A percentile compares a stretch with the other conserved stretches of the same genome.
Evolutionary conservation across 495 filamentous ascomycete species (phyloP).

Genomic region (Xylaria nigripes): DNA sequence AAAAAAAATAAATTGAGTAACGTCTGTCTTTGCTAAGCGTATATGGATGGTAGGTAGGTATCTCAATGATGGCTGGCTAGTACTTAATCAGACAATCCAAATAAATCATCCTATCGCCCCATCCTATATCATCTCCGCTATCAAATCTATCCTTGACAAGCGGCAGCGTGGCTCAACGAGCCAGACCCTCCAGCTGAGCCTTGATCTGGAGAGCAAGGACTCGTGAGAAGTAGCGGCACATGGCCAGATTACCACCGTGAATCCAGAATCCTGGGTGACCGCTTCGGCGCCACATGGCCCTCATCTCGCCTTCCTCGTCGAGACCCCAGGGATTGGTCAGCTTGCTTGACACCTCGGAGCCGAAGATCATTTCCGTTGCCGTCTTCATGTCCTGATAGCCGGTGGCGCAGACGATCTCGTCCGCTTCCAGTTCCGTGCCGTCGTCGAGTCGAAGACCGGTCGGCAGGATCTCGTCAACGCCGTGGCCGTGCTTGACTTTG

Average conservation of each 20-base stretch:
- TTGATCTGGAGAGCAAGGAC: slow-evolving; percentile 72
- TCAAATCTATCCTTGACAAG: neutral
- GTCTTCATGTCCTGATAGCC: slow-evolving; percentile 77
- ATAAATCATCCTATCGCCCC: too few relatives aligned
- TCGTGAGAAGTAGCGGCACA: slow-evolving; percentile 65
- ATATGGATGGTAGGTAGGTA: too few relatives aligned
- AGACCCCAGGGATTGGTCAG: slow-evolving; percentile 70
- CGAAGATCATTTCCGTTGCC: slow-evolving; percentile 54
- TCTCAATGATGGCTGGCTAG: too few relatives aligned
- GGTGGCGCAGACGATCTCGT: slow-evolving; percentile 77
- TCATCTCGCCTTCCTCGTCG: slow-evolving; percentile 67
- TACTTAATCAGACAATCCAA: too few relatives aligned
- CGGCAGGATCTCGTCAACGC: slow-evolving; percentile 52
- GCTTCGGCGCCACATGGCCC: slow-evolving; percentile 59
- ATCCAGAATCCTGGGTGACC: slow-evolving; percentile 78
- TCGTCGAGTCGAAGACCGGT: slow-evolving; percentile 58
- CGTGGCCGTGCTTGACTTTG: slow-evolving; percentile 62
- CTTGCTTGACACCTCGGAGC: slow-evolving; percentile 57
- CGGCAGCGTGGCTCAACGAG: neutral
- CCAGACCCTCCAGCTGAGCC: slow-evolving; percentile 49
- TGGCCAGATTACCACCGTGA: slow-evolving; percentile 71
- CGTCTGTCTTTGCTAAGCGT: too few relatives aligned
- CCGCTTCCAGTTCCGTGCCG: slow-evolving; percentile 59
- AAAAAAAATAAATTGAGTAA: too few relatives aligned
- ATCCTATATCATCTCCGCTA: too few relatives aligned